Conservation (phyloP, 73 alveolate genomes). For the Tetrahymena malaccensis region DNA sequence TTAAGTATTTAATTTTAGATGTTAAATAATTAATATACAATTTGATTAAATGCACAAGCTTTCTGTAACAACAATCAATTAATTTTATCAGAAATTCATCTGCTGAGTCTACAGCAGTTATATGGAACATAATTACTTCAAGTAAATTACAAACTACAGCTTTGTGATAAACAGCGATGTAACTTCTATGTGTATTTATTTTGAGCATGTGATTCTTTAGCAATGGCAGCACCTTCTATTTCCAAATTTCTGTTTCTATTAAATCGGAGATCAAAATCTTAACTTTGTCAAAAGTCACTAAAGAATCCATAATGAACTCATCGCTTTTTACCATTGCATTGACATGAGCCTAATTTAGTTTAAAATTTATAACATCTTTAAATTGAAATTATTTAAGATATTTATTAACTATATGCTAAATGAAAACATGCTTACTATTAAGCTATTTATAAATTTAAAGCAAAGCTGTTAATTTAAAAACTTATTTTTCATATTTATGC, state of each 20-base stretch:
- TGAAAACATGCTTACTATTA: too few relatives aligned
- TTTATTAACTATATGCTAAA: too few relatives aligned
- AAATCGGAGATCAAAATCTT: slow-evolving; percentile 74
- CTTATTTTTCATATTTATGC: too few relatives aligned
- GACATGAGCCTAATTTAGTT: slow-evolving; percentile 55
- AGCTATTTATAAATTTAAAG: too few relatives aligned
- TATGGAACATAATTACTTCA: slow-evolving; percentile 91
- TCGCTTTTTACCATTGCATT: slow-evolving; percentile 68
- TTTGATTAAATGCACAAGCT: slow-evolving; percentile 57
- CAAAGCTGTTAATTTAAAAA: too few relatives aligned
- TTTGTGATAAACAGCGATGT: slow-evolving; percentile 77
- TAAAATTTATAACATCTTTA: neutral
- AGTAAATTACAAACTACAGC: slow-evolving; percentile 93
- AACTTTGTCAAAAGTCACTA: slow-evolving; percentile 84
- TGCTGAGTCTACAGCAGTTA: slow-evolving; percentile 96
- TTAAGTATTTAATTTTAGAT: neutral
- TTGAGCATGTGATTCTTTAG: slow-evolving; percentile 45
- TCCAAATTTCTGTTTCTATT: slow-evolving; percentile 82
- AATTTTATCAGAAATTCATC: slow-evolving; percentile 95
- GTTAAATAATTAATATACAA: neutral
- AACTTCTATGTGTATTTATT: slow-evolving; percentile 48
- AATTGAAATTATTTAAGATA: neutral
- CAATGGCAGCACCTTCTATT: slow-evolving; percentile 53
- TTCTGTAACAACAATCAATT: slow-evolving; percentile 94
- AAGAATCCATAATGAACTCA: slow-evolving; percentile 82